Percentiles rank a stretch among this genome's conserved stretches.
Conservation (phyloP, 2,329 filamentous ascomycete species). For the Colletotrichum liriopes region DNA sequence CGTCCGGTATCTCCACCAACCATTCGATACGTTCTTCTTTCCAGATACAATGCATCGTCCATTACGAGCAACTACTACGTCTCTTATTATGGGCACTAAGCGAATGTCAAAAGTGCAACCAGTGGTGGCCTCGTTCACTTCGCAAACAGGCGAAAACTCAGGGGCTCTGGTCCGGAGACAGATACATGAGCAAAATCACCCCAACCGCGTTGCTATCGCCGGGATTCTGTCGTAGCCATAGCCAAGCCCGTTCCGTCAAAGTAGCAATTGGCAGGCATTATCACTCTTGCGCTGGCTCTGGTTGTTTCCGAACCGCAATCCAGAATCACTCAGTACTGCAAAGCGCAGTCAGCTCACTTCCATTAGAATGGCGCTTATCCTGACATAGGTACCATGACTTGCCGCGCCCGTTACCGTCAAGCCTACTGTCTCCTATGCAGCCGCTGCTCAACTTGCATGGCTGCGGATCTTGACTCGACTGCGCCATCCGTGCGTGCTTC, state of each 20-base stretch:
- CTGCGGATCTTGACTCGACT: background rate
- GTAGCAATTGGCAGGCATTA: background rate
- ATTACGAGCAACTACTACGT: background rate
- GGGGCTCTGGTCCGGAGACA: background rate
- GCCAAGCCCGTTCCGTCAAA: background rate
- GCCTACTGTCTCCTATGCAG: background rate
- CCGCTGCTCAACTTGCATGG: background rate
- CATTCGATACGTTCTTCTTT: background rate
- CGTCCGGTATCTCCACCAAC: slow-evolving; percentile 7
- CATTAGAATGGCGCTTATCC: background rate
- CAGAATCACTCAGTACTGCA: background rate
- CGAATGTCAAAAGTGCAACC: background rate
- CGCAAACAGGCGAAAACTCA: background rate
- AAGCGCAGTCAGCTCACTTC: background rate
- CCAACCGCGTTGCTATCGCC: background rate
- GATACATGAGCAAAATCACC: background rate
- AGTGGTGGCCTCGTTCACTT: background rate
- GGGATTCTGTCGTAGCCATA: background rate
- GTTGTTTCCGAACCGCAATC: background rate
- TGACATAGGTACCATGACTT: background rate
- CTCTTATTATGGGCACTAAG: background rate
- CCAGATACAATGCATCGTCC: background rate
- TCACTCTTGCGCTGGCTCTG: background rate
- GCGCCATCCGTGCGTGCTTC: slow-evolving; percentile 6
- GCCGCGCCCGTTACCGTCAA: background rate